phyloP scores from a whole-genome alignment of 768 basidiomycete species.

The Nevesoporus exiguus region DNA sequence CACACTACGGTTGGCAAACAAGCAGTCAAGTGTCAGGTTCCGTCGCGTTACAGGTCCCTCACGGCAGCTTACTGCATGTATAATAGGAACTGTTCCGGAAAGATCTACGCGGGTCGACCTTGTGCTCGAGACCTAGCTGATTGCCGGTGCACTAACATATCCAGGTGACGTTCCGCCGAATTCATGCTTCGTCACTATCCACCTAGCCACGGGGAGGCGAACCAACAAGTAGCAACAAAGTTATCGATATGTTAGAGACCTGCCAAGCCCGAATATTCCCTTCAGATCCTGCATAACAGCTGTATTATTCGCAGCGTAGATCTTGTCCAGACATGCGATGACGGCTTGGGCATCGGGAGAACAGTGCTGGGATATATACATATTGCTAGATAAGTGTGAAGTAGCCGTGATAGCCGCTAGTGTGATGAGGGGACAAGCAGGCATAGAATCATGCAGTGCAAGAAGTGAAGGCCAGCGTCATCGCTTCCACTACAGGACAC shows the following conservation, averaged over 20 bases:
- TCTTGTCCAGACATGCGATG: slow-evolving; percentile 56
- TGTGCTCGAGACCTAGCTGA: no score
- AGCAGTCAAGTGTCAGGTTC: no score
- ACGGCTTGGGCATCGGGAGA: slow-evolving; percentile 68
- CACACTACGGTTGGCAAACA: no score
- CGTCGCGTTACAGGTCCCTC: no score
- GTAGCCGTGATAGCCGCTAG: slow-evolving; percentile 40
- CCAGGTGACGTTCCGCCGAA: no score
- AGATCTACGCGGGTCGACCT: no score
- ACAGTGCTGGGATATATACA: slow-evolving; percentile 71
- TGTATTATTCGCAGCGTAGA: slow-evolving; percentile 44
- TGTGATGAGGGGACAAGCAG: not conserved
- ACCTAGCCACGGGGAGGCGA: no score
- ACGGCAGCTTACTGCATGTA: no score
- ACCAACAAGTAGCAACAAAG: slow-evolving; percentile 54
- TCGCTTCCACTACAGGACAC: slow-evolving; percentile 45
- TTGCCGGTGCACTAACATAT: no score
- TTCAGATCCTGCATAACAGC: slow-evolving; percentile 53
- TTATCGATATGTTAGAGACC: slow-evolving; percentile 62
- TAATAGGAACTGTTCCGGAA: no score
- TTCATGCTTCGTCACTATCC: slow-evolving; percentile 25
- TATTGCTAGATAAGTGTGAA: slow-evolving; percentile 66
- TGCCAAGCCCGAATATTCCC: slow-evolving; percentile 54
- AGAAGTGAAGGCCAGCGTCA: slow-evolving; percentile 31
- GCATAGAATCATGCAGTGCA: not conserved